Evolutionary conservation across 2,329 filamentous ascomycete species (phyloP).

Genomic region (Salinomyces thailandicus): DNA sequence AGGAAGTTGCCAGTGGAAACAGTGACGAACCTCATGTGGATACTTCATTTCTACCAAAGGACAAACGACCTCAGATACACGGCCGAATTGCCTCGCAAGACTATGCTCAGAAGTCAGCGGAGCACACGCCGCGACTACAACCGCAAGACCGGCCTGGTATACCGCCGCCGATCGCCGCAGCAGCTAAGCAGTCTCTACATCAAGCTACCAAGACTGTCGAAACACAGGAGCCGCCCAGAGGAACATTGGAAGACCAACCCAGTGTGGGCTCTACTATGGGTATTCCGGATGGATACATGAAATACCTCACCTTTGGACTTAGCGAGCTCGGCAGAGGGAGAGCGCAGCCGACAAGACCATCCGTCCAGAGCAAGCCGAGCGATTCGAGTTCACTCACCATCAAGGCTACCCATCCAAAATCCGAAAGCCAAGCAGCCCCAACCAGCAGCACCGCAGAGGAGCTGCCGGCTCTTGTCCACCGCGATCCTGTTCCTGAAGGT

Average conservation of each 20-base stretch:
- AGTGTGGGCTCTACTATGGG: conserved; percentile 33
- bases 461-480: conserved; percentile 13
- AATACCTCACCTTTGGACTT: conserved; percentile 41
- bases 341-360: conserved; percentile 7
- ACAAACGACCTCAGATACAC: conserved; percentile 30
- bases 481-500: conserved; percentile 30
- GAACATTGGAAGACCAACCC: no score
- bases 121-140: conserved; percentile 5
- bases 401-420: conserved; percentile 2
- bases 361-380: conserved; percentile 2
- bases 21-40: neutral
- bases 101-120: conserved; percentile 9
- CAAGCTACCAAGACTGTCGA: conserved; percentile 34
- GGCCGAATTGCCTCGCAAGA: conserved; percentile 19
- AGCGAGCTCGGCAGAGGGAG: conserved; percentile 18
- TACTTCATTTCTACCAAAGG: conserved; percentile 14
- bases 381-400: conserved; percentile 13
- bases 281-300: conserved; percentile 40
- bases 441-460: conserved; percentile 3
- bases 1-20: conserved; percentile 2
- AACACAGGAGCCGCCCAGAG: no score
- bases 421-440: neutral
- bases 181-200: conserved; percentile 34
- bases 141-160: conserved; percentile 27
- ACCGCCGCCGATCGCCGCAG: conserved; percentile 36